Conservation (phyloP, 139 green algal species). For the Chlamydomonas incerta region DNA sequence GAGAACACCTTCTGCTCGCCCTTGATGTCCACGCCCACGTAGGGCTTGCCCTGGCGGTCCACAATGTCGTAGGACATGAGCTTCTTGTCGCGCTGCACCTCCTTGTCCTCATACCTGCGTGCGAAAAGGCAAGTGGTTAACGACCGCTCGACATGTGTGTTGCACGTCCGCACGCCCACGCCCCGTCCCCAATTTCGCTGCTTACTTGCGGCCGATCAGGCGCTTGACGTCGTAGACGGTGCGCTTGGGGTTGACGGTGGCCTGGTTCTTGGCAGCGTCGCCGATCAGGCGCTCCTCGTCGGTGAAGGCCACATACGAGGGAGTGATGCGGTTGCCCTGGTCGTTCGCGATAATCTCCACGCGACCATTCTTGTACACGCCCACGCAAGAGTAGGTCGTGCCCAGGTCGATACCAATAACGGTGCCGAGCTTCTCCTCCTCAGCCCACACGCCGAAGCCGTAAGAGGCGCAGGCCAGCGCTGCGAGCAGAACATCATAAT, state of each 20-base stretch:
- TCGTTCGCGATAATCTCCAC: conserved; percentile 97
- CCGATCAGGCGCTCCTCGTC: conserved; percentile 94
- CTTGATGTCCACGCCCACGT: conserved; percentile 83
- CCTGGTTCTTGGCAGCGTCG: conserved; percentile 96
- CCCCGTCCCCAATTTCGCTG: not conserved
- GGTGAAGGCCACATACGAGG: conserved; percentile 96
- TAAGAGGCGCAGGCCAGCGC: conserved; percentile 33
- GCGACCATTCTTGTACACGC: conserved; percentile 96
- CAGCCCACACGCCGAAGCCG: conserved; percentile 26
- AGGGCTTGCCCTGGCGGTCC: conserved; percentile 93
- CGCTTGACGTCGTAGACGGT: conserved; percentile 98
- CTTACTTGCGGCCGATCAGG: conserved; percentile 86
- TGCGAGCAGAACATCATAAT: not conserved
- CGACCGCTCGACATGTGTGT: not conserved
- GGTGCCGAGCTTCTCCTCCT: conserved; percentile 3
- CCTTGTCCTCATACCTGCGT: conserved; percentile 90
- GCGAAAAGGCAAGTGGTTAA: not conserved
- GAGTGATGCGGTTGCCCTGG: conserved; percentile 92
- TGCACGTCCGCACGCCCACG: not conserved
- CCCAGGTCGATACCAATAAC: conserved; percentile 87
- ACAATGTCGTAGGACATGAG: conserved; percentile 97
- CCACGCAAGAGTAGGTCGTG: conserved; percentile 94
- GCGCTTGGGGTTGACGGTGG: conserved; percentile 93
- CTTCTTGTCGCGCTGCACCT: conserved; percentile 98
- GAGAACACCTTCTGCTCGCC: conserved; percentile 81